These are phyloP conservation scores for Sporothrix mexicana DNA, from an alignment of 2,329 filamentous ascomycete species.

Conservation along the genomic window DNA sequence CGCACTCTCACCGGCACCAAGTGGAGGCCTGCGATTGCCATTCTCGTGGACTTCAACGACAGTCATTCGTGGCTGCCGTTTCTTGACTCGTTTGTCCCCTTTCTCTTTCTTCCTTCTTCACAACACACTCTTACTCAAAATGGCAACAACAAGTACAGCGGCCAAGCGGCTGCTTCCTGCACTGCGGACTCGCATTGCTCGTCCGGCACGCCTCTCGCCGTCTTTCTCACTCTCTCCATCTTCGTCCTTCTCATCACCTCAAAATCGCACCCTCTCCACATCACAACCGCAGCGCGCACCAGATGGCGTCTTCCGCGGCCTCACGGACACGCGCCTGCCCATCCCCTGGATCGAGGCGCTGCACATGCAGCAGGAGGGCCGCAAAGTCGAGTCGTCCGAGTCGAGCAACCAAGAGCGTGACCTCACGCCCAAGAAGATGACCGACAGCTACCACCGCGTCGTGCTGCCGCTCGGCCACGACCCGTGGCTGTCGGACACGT, in stretches of 20 bases:
- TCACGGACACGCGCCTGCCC: conserved; percentile 45
- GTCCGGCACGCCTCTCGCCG: conserved; percentile 40
- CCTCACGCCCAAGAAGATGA: conserved; percentile 70
- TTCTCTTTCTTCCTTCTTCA: neutral
- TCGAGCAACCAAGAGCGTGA: conserved; percentile 54
- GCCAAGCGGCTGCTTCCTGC: conserved; percentile 18
- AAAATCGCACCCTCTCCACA: conserved; percentile 36
- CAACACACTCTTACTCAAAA: neutral
- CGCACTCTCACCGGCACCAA: conserved; percentile 11
- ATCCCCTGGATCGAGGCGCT: conserved; percentile 74
- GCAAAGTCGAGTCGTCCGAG: conserved; percentile 41
- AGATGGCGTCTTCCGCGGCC: conserved; percentile 48
- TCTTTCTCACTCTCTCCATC: conserved; percentile 38
- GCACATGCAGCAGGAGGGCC: conserved; percentile 56
- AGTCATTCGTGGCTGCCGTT: neutral
- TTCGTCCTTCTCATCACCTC: conserved; percentile 40
- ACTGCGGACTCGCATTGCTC: conserved; percentile 33
- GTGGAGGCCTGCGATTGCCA: neutral
- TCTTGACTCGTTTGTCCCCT: neutral
- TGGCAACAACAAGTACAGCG: conserved; percentile 11
- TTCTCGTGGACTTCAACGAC: conserved; percentile 19
- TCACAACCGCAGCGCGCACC: conserved; percentile 38
- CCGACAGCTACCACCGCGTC: conserved; percentile 71
- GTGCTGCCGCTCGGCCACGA: conserved; percentile 72
- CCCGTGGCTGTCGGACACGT: conserved; percentile 77